Evolutionary conservation across 1,284 basidiomycete species (phyloP).

Genomic region (Naganishia sp.): DNA sequence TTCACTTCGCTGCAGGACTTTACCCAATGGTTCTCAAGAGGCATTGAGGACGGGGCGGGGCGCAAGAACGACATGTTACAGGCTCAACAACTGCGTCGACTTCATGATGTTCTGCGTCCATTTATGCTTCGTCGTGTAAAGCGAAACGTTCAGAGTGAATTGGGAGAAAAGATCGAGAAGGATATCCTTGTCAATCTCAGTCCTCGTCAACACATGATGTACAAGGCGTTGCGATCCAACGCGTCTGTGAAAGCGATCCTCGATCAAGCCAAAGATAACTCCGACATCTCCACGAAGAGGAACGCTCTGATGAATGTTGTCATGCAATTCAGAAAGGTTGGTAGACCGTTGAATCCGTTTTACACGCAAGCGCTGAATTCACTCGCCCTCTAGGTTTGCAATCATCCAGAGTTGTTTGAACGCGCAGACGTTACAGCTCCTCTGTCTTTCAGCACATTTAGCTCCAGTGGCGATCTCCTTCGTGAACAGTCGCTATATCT

Average conservation of each 20-base stretch:
- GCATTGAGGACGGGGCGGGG: slow-evolving; percentile 87
- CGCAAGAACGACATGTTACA: slow-evolving; percentile 66
- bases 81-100: slow-evolving; percentile 88
- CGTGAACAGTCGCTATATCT: slow-evolving; percentile 83
- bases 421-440: slow-evolving; percentile 94
- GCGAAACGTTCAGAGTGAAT: slow-evolving; percentile 97
- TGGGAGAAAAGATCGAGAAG: slow-evolving; percentile 99
- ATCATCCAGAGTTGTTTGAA: slow-evolving; percentile 98
- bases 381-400: slow-evolving; percentile 71
- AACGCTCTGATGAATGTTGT: slow-evolving; percentile 97
- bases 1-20: slow-evolving; percentile 99
- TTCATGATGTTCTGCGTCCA: slow-evolving; percentile 99
- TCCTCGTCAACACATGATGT: slow-evolving; percentile 89
- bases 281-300: slow-evolving; percentile 64
- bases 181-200: slow-evolving; percentile 95
- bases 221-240: slow-evolving; percentile 84
- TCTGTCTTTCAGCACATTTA: slow-evolving; percentile 83
- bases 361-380: background rate
- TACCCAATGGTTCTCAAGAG: slow-evolving; percentile 99
- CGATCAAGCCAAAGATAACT: slow-evolving; percentile 84
- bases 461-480: slow-evolving; percentile 73
- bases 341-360: slow-evolving; percentile 9
- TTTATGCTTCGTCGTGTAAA: slow-evolving; percentile 99
- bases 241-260: slow-evolving; percentile 94
- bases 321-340: slow-evolving; percentile 99